Evolutionary conservation across 805 yeast genomes (phyloP).

Genomic region (Candida xyloterini): DNA sequence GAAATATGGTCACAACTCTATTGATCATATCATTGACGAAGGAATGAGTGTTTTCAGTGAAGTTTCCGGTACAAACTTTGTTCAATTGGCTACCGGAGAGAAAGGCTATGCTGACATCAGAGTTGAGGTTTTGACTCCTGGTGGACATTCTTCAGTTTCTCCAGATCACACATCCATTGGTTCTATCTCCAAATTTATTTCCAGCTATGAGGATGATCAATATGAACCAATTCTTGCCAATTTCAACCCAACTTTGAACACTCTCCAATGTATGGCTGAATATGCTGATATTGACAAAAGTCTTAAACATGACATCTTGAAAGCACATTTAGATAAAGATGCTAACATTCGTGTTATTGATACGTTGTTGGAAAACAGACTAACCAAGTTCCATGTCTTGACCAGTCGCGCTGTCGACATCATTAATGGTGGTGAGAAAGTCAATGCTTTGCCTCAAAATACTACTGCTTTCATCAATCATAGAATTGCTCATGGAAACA

Average conservation of each 20-base stretch:
- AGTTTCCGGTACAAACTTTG: conserved; percentile 37
- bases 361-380: conserved; percentile 6
- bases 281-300: conserved; percentile 36
- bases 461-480: conserved; percentile 56
- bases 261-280: conserved; percentile 62
- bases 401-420: conserved; percentile 71
- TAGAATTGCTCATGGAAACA: conserved; percentile 58
- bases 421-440: conserved; percentile 68
- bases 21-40: conserved; percentile 61
- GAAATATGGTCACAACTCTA: conserved; percentile 57
- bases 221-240: conserved; percentile 44
- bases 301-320: conserved; percentile 32
- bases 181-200: conserved; percentile 57
- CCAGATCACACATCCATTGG: conserved; percentile 79
- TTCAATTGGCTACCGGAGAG: conserved; percentile 47
- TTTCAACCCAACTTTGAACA: conserved; percentile 57
- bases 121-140: conserved; percentile 51
- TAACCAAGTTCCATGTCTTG: conserved; percentile 39
- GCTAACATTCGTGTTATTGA: conserved; percentile 34
- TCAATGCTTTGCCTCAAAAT: conserved; percentile 73
- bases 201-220: conserved; percentile 54
- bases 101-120: conserved; percentile 40
- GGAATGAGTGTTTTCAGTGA: conserved; percentile 37
- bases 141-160: conserved; percentile 60
- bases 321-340: conserved; percentile 36